Evolutionary conservation across 768 basidiomycete genomes (phyloP), one percentile per base, ranked within the genome.

Genomic region (Russula compacta): DNA sequence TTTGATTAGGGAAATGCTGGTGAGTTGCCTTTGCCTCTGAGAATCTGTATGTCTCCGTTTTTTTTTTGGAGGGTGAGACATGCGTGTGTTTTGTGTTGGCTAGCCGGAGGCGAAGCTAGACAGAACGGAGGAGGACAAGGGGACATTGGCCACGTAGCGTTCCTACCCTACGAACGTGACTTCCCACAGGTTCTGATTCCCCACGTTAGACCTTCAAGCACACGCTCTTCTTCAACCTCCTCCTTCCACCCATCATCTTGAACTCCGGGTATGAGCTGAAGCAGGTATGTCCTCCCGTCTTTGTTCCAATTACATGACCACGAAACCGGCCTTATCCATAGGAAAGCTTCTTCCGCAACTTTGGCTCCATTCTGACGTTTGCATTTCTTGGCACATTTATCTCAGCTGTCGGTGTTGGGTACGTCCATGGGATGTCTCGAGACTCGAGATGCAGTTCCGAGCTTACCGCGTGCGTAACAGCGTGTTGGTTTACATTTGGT

Each of bases 301-400:
- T 24, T n/a, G 11, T 8, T 51, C 19, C 17, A 49, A 21, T 39
- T 39, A 53, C 33, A 21, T 19, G 9, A 24, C n/a, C 50, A 15
- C 9, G 9, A 10, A n/a, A 35, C 11, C 14, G 24, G 42, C 4
- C 51, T 35, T 42, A 49, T 48, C 35, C 55, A 8, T 73, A 97
- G 90, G 95, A 95, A 75, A 95, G 95, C 78, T 99, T 99, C 75
- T 99, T 99, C 72, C 85, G 94, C 40, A 98, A 98, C 72, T 98
- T 98, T 70, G 95, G 92, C 10, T 95, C 94, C 32, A 99, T 99
- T 66, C 78, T 97, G 47, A 88, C 83, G 0, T 95, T 95, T 68
- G 95, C 95, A 0, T 98, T 98, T 69, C 73, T 90, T 10, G 97
- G 97, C 17, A 99, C 97, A 0, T 95, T 95, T 69, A 93, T 98